phyloP scores from a whole-genome alignment of 2,329 filamentous ascomycete genomes.

The Cladosporium sphaerospermum region DNA sequence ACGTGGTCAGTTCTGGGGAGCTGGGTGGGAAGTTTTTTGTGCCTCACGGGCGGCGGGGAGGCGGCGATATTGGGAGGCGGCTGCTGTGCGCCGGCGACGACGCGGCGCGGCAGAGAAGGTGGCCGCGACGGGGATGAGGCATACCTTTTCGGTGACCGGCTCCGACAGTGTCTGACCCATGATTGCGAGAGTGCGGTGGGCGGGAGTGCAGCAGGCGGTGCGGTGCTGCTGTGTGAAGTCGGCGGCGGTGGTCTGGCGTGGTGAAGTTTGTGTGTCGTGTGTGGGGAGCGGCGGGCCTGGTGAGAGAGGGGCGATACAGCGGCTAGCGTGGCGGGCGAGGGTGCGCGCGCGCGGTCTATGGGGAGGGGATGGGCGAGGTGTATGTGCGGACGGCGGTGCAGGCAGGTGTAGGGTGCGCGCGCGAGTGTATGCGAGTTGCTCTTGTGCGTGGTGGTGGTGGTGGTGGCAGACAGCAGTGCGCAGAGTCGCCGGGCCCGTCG shows the following conservation, averaged over 20 bases:
- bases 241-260: too few relatives aligned
- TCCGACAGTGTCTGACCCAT: constrained; percentile 99
- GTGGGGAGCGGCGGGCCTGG: background rate
- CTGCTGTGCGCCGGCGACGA: background rate
- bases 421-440: too few relatives aligned
- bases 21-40: background rate
- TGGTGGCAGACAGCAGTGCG: too few relatives aligned
- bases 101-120: background rate
- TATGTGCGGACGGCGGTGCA: background rate
- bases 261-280: too few relatives aligned
- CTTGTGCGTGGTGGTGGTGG: too few relatives aligned
- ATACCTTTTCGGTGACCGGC: constrained; percentile 97
- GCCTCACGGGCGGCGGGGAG: background rate
- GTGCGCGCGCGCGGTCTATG: background rate
- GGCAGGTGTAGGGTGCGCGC: too few relatives aligned
- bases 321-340: background rate
- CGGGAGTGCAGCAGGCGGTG: background rate
- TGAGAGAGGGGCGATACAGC: background rate
- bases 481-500: too few relatives aligned
- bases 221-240: too few relatives aligned
- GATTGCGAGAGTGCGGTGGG: constrained; percentile 3
- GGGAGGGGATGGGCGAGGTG: background rate
- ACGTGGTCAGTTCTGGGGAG: constrained; percentile 3
- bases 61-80: constrained; percentile 7
- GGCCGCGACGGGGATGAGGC: constrained; percentile 21